Conservation (phyloP, 2,329 filamentous ascomycete genomes). For the Cadophora malorum region DNA sequence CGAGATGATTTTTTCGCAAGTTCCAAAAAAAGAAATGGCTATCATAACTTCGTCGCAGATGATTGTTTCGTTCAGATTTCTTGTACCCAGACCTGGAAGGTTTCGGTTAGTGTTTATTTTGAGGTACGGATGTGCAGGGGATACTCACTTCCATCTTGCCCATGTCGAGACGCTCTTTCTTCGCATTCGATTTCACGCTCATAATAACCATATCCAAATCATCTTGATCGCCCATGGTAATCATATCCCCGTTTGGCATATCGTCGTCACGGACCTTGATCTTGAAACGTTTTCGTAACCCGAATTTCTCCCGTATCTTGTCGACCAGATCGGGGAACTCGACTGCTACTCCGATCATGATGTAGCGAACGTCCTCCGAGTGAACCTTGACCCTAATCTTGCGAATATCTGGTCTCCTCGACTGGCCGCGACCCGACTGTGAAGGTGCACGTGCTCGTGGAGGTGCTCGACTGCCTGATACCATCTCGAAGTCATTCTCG, state of each 20-base stretch:
- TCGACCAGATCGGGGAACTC: constrained; percentile 80
- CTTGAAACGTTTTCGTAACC: constrained; percentile 78
- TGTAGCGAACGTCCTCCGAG: constrained; percentile 86
- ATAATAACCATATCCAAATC: constrained; percentile 89
- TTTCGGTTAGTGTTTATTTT: constrained; percentile 24
- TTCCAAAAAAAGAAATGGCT: constrained; percentile 16
- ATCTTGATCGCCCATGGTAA: constrained; percentile 96
- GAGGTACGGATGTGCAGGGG: constrained; percentile 10
- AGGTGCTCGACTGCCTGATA: constrained; percentile 60
- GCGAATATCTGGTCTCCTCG: constrained; percentile 69
- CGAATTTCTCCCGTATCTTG: constrained; percentile 87
- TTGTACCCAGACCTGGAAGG: constrained; percentile 41
- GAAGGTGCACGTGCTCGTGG: constrained; percentile 48
- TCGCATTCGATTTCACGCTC: constrained; percentile 70
- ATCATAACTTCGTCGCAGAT: constrained; percentile 25
- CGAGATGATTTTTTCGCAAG: constrained; percentile 13
- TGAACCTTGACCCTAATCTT: constrained; percentile 94
- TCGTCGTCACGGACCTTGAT: constrained; percentile 89
- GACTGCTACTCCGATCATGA: constrained; percentile 78
- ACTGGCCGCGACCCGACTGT: constrained; percentile 55
- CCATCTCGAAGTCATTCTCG: constrained; percentile 81
- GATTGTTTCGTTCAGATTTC: constrained; percentile 37
- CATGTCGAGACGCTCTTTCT: constrained; percentile 78
- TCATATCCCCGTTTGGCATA: constrained; percentile 80
- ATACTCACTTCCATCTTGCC: constrained; percentile 91